These are phyloP conservation scores for Selaginella moellendorffii DNA, from an alignment of 75 land plant species.

Conservation along the genomic window DNA sequence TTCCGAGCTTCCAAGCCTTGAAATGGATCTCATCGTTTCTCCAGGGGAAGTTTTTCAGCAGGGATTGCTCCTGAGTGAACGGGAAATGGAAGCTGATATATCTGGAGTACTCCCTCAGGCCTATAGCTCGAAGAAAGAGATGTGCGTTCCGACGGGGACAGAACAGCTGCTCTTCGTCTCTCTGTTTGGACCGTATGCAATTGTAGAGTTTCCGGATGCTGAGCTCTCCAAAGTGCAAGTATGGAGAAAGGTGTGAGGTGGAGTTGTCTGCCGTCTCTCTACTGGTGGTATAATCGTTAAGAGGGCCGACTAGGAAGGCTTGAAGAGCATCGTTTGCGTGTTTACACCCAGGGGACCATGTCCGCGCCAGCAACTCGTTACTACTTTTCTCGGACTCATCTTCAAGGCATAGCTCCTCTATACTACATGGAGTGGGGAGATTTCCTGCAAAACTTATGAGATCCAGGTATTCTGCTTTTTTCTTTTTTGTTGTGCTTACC, in stretches of 20 bases:
- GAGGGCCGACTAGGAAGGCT: constrained; percentile 55
- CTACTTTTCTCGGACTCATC: constrained; percentile 74
- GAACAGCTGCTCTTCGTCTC: not conserved
- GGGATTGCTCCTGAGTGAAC: not conserved
- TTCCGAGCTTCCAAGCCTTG: not conserved
- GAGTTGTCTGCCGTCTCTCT: not conserved
- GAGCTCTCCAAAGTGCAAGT: not conserved
- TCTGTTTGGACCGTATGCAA: not conserved
- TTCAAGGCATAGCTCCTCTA: constrained; percentile 56
- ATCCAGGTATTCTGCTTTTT: too few relatives aligned
- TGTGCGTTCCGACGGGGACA: not conserved
- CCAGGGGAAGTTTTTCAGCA: not conserved
- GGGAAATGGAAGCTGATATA: not conserved
- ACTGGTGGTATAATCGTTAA: constrained; percentile 45
- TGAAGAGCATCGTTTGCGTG: constrained; percentile 72
- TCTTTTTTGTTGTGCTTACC: too few relatives aligned
- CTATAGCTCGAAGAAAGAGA: not conserved
- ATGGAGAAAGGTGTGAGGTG: not conserved
- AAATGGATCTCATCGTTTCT: not conserved
- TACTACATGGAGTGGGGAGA: constrained; percentile 38
- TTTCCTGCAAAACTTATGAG: constrained; percentile 38
- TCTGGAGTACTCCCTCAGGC: not conserved
- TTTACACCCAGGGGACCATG: constrained; percentile 98
- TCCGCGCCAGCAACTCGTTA: constrained; percentile 79
- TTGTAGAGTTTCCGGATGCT: not conserved